Percentiles rank a stretch among this genome's conserved stretches.
phyloP scores from a whole-genome alignment of 164 flowering plant species.

The Macadamia tetraphylla region DNA sequence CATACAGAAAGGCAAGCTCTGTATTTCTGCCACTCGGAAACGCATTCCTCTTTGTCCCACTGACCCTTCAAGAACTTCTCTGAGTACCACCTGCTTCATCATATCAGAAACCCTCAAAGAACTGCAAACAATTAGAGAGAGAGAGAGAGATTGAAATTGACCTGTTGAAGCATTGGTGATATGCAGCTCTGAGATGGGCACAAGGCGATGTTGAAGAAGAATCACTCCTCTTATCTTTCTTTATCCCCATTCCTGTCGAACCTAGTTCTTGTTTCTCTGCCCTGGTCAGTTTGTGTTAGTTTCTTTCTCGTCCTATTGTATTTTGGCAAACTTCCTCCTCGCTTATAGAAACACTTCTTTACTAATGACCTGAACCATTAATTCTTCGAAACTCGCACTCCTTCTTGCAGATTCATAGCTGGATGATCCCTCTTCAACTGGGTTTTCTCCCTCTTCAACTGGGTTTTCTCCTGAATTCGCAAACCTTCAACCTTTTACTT shows the following conservation, averaged over 20 bases:
- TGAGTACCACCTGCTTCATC: conserved; percentile 63
- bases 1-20: conserved; percentile 76
- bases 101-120: not conserved
- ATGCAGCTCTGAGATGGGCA: conserved; percentile 67
- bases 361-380: too few relatives aligned
- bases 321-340: too few relatives aligned
- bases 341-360: too few relatives aligned
- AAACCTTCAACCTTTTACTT: too few relatives aligned
- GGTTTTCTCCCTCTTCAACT: too few relatives aligned
- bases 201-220: conserved; percentile 66
- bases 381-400: too few relatives aligned
- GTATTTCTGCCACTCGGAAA: conserved; percentile 75
- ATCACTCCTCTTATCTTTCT: conserved; percentile 22
- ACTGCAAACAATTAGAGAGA: not conserved
- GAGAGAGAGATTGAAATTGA: conserved; percentile 3
- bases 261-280: too few relatives aligned
- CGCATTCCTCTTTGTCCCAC: conserved; percentile 82
- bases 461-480: too few relatives aligned
- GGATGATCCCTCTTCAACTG: too few relatives aligned
- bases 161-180: conserved; percentile 85
- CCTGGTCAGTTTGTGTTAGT: too few relatives aligned
- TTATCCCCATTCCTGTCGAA: conserved; percentile 21
- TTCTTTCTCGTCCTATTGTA: too few relatives aligned
- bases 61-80: conserved; percentile 85
- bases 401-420: too few relatives aligned